Base-by-base conservation (phyloP, 73 alveolate genomes). In the Paraurostyla sp. region DNA sequence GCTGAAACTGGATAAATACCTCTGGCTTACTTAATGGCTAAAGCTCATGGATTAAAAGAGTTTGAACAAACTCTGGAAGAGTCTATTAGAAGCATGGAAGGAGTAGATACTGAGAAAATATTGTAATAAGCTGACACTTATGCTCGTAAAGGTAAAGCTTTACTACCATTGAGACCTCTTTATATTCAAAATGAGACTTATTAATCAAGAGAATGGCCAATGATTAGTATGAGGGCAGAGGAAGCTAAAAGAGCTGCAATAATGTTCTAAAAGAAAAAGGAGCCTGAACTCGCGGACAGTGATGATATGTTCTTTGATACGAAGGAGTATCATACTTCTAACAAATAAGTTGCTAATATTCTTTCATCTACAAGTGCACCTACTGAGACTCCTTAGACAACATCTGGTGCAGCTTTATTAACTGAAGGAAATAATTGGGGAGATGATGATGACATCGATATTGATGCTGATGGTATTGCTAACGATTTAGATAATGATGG, bases 1-100 rank as follows among this genome's bases (percentile, higher is more conserved):
- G 97, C 97, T 0, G 96, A 94, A 75, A 83, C 84, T 54, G 98
- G 97, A 7, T 95, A 94, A 93, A 86, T 87, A 43, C 96, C 98
- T 0, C 80, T 94, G 80, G 98, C 98, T 22, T 95, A 95, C 68
- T 38, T 88, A 40, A 92, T 95, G 29, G 98, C 98, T 3, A 73
- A 93, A 18, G 78, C 94, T 0, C 97, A 94, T 41, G 85, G 87
- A 29, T 45, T 94, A 48, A 57, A 83, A 58, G 97, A 94, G 35
- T 84, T 71, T 65, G 83, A 68, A 35, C 50, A 65, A 23, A 92
- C 95, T 13, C 42, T 90, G 20, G 90, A 90, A 42, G 90, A 83
- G 27, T 29, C 59, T 11, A 16, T 85, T n/a, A 71, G 88, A 40
- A 46, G 63, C 25, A 52, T 68, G 46, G 86, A 51, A 16, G 90